Evolutionary conservation across 345 rosid species (phyloP).

Genomic region (Sonneratia alba): DNA sequence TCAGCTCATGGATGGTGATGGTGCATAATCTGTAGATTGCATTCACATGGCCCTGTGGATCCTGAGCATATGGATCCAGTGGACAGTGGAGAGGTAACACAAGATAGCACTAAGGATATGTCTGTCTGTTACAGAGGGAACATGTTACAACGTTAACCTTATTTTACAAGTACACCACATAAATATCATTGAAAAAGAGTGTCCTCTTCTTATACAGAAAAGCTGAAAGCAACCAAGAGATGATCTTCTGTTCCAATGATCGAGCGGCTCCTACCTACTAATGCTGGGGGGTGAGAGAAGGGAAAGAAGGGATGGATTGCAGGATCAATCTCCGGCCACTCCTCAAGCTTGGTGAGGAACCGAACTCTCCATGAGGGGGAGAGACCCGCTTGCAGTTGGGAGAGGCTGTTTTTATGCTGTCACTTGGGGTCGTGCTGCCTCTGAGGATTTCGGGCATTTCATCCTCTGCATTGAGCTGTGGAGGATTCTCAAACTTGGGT

Average conservation of each 20-base stretch:
- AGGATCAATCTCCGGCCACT: slow-evolving; percentile 85
- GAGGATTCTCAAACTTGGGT: slow-evolving; percentile 40
- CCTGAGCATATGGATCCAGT: too few relatives aligned
- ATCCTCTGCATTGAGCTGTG: slow-evolving; percentile 25
- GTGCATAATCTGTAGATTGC: too few relatives aligned
- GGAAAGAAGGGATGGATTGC: slow-evolving; percentile 89
- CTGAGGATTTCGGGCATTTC: slow-evolving; percentile 60
- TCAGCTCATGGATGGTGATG: too few relatives aligned
- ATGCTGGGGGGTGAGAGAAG: slow-evolving; percentile 84
- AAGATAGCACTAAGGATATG: too few relatives aligned
- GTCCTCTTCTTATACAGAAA: neutral
- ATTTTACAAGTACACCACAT: neutral
- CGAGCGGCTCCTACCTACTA: slow-evolving; percentile 19
- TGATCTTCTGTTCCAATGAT: neutral
- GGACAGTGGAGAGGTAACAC: too few relatives aligned
- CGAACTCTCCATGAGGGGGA: slow-evolving; percentile 55
- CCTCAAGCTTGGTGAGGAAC: slow-evolving; percentile 50
- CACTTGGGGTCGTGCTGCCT: slow-evolving; percentile 32
- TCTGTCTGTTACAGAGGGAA: neutral
- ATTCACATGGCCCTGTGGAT: too few relatives aligned
- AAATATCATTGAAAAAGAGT: neutral
- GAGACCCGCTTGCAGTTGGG: slow-evolving; percentile 97
- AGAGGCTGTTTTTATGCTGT: slow-evolving; percentile 49
- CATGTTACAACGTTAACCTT: slow-evolving; percentile 6
- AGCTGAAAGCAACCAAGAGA: neutral